These are phyloP conservation scores for Cystofilobasidium bisporidii DNA, from an alignment of 768 basidiomycete genomes.

Conservation along the genomic window DNA sequence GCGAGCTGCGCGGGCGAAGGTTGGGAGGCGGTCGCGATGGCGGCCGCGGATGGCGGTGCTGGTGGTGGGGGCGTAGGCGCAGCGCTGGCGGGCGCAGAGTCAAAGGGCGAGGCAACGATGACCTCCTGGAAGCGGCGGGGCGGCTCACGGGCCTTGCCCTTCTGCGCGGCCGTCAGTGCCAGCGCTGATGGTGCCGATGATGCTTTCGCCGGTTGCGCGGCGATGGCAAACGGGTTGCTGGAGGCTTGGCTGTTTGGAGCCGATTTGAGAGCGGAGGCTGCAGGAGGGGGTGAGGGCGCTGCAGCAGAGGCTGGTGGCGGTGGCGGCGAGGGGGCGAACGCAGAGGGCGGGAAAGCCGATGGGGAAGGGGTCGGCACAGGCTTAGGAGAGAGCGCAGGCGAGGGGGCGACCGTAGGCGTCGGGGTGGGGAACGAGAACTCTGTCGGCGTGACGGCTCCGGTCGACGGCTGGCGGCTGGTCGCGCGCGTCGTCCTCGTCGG, in stretches of 20 bases:
- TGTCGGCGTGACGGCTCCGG: not conserved
- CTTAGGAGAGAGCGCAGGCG: not conserved
- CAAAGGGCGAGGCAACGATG: not conserved
- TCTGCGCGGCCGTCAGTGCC: not conserved
- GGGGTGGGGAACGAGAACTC: not conserved
- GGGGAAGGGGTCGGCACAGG: not conserved
- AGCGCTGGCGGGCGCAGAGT: not conserved
- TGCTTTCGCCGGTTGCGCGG: not conserved
- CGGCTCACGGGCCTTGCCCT: not conserved
- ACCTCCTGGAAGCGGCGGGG: slow-evolving; percentile 1
- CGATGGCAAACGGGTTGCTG: no score
- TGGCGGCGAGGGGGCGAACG: not conserved
- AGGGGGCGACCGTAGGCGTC: not conserved
- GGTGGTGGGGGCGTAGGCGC: not conserved
- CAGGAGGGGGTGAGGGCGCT: no score
- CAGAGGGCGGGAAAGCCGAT: not conserved
- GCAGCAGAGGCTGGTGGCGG: not conserved
- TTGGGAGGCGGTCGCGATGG: not conserved
- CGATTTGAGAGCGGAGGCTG: no score
- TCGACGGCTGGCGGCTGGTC: not conserved
- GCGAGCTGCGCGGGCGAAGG: not conserved
- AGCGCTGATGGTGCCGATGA: not conserved
- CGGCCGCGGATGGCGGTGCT: not conserved
- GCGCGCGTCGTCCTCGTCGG: not conserved
- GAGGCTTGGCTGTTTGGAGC: no score